phyloP scores from a whole-genome alignment of 345 rosid species.

The Gossypium herbaceum region DNA sequence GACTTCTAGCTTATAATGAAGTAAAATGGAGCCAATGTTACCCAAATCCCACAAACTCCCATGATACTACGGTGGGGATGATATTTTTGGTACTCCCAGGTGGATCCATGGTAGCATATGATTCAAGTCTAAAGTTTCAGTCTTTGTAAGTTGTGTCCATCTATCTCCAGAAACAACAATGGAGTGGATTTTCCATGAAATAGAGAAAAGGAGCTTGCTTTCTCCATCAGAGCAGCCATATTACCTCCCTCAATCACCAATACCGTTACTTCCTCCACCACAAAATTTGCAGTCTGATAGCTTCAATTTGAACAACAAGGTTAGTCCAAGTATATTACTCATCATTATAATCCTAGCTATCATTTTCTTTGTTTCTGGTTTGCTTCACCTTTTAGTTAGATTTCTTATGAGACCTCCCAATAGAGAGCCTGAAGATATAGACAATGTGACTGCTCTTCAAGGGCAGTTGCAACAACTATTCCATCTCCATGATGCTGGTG shows the following conservation, averaged over 20 bases:
- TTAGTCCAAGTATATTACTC: conserved; percentile 74
- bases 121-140: conserved; percentile 25
- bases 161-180: conserved; percentile 19
- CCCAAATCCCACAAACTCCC: not conserved
- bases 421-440: conserved; percentile 64
- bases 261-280: conserved; percentile 25
- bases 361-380: conserved; percentile 82
- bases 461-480: conserved; percentile 96
- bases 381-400: conserved; percentile 83
- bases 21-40: no score
- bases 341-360: conserved; percentile 83
- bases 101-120: conserved; percentile 19
- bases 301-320: conserved; percentile 55
- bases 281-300: conserved; percentile 27
- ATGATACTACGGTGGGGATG: not conserved
- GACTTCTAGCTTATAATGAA: no score
- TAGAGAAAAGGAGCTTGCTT: conserved; percentile 25
- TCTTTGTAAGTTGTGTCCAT: conserved; percentile 23
- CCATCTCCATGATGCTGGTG: conserved; percentile 92
- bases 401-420: conserved; percentile 59
- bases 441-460: conserved; percentile 75
- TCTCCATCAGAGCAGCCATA: conserved; percentile 34
- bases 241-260: conserved; percentile 25
- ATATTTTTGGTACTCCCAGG: conserved; percentile 14
- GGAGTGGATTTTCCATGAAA: conserved; percentile 38